phyloP scores from a whole-genome alignment of 176 grass and related monocot genomes.

The Aegilops sharonensis region DNA sequence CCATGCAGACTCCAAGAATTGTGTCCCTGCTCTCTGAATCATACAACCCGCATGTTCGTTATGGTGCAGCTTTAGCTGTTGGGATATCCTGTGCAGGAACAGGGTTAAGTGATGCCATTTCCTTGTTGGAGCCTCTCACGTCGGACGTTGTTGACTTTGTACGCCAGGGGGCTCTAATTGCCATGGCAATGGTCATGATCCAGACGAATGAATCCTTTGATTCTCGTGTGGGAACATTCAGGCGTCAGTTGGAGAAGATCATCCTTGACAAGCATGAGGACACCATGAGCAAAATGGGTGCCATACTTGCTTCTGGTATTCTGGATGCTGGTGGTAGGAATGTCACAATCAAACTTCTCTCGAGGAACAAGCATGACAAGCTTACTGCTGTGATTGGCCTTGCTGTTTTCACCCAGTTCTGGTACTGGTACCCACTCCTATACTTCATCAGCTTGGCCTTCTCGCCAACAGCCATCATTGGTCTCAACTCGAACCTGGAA shows the following conservation, averaged over 20 bases:
- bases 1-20: constrained; percentile 96
- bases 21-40: constrained; percentile 96
- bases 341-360: constrained; percentile 94
- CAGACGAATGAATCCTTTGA: constrained; percentile 95
- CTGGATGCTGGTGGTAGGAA: constrained; percentile 98
- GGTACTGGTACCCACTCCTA: constrained; percentile 98
- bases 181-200: constrained; percentile 99
- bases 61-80: constrained; percentile 98
- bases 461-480: constrained; percentile 87
- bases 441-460: constrained; percentile 96
- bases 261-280: constrained; percentile 99
- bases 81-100: constrained; percentile 95
- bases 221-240: constrained; percentile 90
- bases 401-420: constrained; percentile 95
- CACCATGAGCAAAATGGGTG: constrained; percentile 99
- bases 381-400: constrained; percentile 95
- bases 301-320: constrained; percentile 96
- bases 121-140: constrained; percentile 96
- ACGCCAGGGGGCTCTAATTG: constrained; percentile 93
- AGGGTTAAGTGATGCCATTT: constrained; percentile 95
- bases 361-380: constrained; percentile 90
- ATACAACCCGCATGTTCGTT: constrained; percentile 98
- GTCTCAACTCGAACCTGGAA: constrained; percentile 93
- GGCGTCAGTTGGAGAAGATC: constrained; percentile 96
- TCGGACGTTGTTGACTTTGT: constrained; percentile 99